Conservation (phyloP, 2,329 filamentous ascomycete genomes). For the Cladosporium austrohemisphaericum region DNA sequence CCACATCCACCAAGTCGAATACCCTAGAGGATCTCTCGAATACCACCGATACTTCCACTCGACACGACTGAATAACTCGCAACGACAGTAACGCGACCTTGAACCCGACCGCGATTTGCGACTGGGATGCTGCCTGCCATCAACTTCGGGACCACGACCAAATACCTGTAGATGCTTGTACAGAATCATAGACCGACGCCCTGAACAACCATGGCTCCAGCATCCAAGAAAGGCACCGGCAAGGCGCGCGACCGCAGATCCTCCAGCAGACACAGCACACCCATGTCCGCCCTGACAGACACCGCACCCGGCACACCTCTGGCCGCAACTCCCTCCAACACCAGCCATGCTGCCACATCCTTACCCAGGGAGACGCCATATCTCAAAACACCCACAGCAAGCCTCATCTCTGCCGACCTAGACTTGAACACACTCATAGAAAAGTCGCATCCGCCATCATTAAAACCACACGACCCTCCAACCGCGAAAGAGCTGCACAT, state of each 20-base stretch:
- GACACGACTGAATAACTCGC: no score
- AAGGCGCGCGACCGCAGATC: conserved; percentile 57
- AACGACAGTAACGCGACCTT: no score
- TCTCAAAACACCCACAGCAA: conserved; percentile 56
- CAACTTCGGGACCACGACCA: no score
- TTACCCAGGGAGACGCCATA: conserved; percentile 54
- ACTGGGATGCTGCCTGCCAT: no score
- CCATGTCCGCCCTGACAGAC: conserved; percentile 49
- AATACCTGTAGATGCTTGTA: no score
- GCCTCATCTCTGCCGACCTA: conserved; percentile 52
- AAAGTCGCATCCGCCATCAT: conserved; percentile 49
- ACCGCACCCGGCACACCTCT: conserved; percentile 46
- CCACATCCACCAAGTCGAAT: no score
- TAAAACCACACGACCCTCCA: conserved; percentile 39
- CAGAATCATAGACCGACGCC: no score
- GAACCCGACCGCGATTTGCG: no score
- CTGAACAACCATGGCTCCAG: conserved; percentile 18
- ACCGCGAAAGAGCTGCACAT: conserved; percentile 62
- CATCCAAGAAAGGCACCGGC: conserved; percentile 31
- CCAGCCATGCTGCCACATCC: conserved; percentile 47
- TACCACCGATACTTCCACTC: no score
- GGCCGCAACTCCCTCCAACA: conserved; percentile 61
- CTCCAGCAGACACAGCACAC: conserved; percentile 74
- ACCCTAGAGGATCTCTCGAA: no score
- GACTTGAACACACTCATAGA: conserved; percentile 69